Evolutionary conservation across 306 rosid species (phyloP), one percentile per base, ranked within the genome.

Genomic region (Betula pendula): DNA sequence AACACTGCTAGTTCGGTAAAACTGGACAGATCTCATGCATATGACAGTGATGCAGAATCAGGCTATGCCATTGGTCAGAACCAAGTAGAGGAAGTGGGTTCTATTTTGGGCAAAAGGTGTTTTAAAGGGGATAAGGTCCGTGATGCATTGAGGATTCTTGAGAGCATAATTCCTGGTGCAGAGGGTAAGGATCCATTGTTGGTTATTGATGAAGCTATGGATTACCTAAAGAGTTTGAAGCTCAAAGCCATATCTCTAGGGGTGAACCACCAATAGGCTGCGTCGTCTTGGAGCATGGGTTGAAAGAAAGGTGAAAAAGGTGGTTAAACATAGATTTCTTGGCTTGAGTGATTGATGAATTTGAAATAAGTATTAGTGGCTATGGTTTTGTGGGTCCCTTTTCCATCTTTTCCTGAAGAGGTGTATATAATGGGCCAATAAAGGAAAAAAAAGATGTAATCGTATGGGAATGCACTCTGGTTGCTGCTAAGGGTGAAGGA

Each of bases 111-210:
- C 43, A 71, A 84, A 72, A 65, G 74, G 81, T 80, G 75, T 63
- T 71, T 75, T 71, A 86, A 78, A 84, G 90, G 74, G 83, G 90
- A 81, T 43, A 86, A 82, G 79, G 84, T 93, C 81, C 87, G 72
- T 33, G 84, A 88, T 80, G 82, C 85, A 24, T 63, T 93, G 81
- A 89, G 71, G 82, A 77, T 85, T 81, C 89, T 93, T 24, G 88
- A 89, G 90, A 82, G 86, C 74, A 60, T 93, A 53, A 83, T 89
- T 82, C 98, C 97, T 19, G 94, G 91, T 68, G 88, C 88, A 44
- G 88, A 93, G 82, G 98, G 98, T 47, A 90, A 86, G 82, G 88
- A 90, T 45, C 91, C 98, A 16, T 72, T 86, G 73, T 44, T 84
- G 74, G 85, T 93, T 77, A 86, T 93, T 29, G 98, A 93, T 80